Base-by-base conservation (phyloP, 169 alveolate species). In the Plasmodium cynomolgi region DNA sequence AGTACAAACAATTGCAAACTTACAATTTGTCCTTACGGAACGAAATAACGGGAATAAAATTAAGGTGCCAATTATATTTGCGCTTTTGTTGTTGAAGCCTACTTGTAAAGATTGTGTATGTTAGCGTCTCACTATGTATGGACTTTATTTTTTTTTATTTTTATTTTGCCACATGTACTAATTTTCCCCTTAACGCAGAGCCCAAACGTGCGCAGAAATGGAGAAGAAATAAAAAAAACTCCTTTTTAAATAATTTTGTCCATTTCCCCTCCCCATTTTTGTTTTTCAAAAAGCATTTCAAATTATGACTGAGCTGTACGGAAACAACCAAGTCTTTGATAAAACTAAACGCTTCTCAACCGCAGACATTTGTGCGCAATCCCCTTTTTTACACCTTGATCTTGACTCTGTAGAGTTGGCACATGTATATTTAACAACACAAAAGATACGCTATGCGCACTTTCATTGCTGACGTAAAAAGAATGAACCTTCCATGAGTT, bases 1-100 rank as follows among this genome's bases (percentile, higher is more conserved):
- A 88, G 82, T 88, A 88, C 34, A 88, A 88, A 88, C 94, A 88
- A 50, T 29, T 88, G 73, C 94, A 88, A 88, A 88, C 94, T 58
- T 88, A 88, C 82, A 88, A 88, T 71, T 85, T 88, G 81, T 88
- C 83, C 74, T 88, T 88, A 39, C 81, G 77, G 41, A 88, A 88
- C 31, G 94, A 88, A 74, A 88, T 88, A 31, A 88, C 83, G 33
- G 94, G 90, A 88, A 88, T 88, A 34, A 88, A 88, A 88, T 81
- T 79, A 71, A 88, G 94, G 94, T 88, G 41, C 44, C 13, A 20
- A 29, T 20, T 79, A 8, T 41, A 26, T 39, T 56, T 58, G 26
- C 23, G 33, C 6, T 41, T 44, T 33, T 85, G 44, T 74, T 75
- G 62, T 8, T 37, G 68, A 20, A 83, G n/a, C 74, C 20, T 68